phyloP scores from a whole-genome alignment of 495 filamentous ascomycete species.

The Amphirosellinia nigrospora region DNA sequence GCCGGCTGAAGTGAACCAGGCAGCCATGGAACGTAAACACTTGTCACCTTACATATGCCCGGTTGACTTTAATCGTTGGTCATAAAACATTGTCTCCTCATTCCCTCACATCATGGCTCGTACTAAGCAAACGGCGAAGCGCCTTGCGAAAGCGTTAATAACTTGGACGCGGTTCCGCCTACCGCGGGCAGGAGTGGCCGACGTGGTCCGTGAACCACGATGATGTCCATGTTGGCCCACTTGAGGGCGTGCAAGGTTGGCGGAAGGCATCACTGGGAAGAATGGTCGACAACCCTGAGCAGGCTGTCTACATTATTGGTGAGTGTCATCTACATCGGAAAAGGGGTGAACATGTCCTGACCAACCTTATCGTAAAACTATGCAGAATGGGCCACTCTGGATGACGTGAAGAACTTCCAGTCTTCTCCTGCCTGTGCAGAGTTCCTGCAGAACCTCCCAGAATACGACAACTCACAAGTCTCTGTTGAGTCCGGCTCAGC shows the following conservation, averaged over 20 bases:
- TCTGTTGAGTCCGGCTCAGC: slow-evolving; percentile 21
- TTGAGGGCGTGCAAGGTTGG: slow-evolving; percentile 22
- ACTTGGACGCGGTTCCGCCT: slow-evolving; percentile 39
- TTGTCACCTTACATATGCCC: too few species aligned
- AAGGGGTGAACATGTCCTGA: too few species aligned
- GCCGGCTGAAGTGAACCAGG: too few species aligned
- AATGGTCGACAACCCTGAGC: slow-evolving; percentile 37
- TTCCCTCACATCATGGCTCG: slow-evolving; percentile 32
- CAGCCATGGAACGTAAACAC: too few species aligned
- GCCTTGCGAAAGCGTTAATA: slow-evolving; percentile 5
- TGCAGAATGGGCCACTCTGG: slow-evolving; percentile 24
- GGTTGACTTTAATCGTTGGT: too few species aligned
- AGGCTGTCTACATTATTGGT: slow-evolving; percentile 37
- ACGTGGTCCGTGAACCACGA: slow-evolving; percentile 26
- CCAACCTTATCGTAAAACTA: too few species aligned
- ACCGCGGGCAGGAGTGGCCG: slow-evolving; percentile 34
- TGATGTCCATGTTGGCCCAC: slow-evolving; percentile 33
- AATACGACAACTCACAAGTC: slow-evolving; percentile 22
- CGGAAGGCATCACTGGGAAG: slow-evolving; percentile 32
- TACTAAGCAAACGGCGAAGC: slow-evolving; percentile 22
- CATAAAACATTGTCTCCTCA: too few species aligned
- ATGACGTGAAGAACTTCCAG: slow-evolving; percentile 33
- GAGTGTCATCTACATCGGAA: background rate
- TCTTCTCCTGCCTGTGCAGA: slow-evolving; percentile 32
- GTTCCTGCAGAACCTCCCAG: slow-evolving; percentile 34